Percentiles rank a stretch among this genome's conserved stretches.
Evolutionary conservation across 2,329 filamentous ascomycete genomes (phyloP).

Genomic region (Atkinsonella hypoxylon): DNA sequence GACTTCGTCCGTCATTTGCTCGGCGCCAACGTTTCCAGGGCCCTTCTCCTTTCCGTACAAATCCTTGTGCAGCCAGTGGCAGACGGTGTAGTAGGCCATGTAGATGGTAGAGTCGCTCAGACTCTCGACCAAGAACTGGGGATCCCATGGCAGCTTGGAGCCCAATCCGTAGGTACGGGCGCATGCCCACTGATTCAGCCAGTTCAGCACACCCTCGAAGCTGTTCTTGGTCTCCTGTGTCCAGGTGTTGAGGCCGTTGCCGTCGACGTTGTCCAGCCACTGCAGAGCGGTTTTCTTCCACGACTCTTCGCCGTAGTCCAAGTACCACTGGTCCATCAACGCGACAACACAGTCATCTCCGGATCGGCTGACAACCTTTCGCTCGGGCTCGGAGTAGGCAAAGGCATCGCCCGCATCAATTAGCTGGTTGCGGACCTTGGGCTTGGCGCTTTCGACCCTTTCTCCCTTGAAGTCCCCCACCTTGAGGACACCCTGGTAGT

Average conservation of each 20-base stretch:
- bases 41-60: conserved; percentile 70
- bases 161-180: conserved; percentile 85
- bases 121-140: conserved; percentile 80
- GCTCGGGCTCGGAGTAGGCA: conserved; percentile 86
- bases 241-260: conserved; percentile 66
- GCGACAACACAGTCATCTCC: conserved; percentile 90
- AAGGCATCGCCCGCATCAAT: conserved; percentile 72
- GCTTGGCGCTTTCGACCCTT: conserved; percentile 76
- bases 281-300: conserved; percentile 71
- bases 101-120: conserved; percentile 90
- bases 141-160: conserved; percentile 90
- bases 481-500: conserved; percentile 87
- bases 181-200: conserved; percentile 94
- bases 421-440: conserved; percentile 67
- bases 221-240: conserved; percentile 63
- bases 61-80: conserved; percentile 64
- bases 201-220: conserved; percentile 77
- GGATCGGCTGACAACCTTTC: conserved; percentile 76
- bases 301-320: conserved; percentile 85
- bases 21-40: conserved; percentile 54
- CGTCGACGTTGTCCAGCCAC: conserved; percentile 56
- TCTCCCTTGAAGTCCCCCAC: conserved; percentile 81
- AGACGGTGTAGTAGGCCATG: conserved; percentile 66
- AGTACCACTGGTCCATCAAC: conserved; percentile 92
- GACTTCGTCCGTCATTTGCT: conserved; percentile 88